A percentile compares a stretch with the other conserved stretches of the same genome.
phyloP scores from a whole-genome alignment of 2,329 filamentous ascomycete genomes.

The Colletotrichum cereale region DNA sequence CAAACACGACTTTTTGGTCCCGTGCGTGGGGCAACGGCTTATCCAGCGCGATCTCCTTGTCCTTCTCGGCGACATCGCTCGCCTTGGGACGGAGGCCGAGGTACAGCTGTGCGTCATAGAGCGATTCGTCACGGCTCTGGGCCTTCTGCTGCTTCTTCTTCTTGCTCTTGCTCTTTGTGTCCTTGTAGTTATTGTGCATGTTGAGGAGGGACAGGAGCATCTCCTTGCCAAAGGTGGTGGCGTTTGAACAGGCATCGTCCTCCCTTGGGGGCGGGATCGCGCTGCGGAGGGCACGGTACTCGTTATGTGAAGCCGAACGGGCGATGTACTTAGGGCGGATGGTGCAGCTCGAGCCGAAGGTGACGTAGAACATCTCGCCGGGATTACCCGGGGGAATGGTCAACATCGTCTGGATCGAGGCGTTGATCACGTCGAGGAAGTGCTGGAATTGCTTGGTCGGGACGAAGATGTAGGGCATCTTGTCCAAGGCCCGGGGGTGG shows the following conservation, averaged over 20 bases:
- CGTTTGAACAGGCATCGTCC: conserved; percentile 14
- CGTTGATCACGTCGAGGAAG: conserved; percentile 76
- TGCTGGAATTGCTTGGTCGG: conserved; percentile 73
- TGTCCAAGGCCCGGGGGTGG: conserved; percentile 58
- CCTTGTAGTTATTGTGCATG: conserved; percentile 44
- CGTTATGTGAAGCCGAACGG: conserved; percentile 52
- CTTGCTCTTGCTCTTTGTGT: conserved; percentile 40
- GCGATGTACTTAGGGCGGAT: conserved; percentile 78
- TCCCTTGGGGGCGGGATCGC: conserved; percentile 23
- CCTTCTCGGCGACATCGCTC: conserved; percentile 7
- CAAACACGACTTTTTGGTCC: conserved; percentile 64
- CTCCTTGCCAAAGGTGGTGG: conserved; percentile 19
- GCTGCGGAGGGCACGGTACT: conserved; percentile 23
- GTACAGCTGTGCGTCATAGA: conserved; percentile 37
- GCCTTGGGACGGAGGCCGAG: conserved; percentile 36
- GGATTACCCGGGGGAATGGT: conserved; percentile 67
- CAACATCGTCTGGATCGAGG: conserved; percentile 65
- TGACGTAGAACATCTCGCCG: conserved; percentile 68
- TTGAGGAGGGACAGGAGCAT: conserved; percentile 27
- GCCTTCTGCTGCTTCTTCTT: conserved; percentile 34
- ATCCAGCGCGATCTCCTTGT: conserved; percentile 19
- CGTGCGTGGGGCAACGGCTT: conserved; percentile 12
- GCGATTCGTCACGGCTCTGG: conserved; percentile 17
- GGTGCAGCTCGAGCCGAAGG: conserved; percentile 71
- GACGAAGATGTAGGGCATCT: conserved; percentile 74